Evolutionary conservation across 805 yeast species (phyloP).

Genomic region (Metschnikowia reukaufii): DNA sequence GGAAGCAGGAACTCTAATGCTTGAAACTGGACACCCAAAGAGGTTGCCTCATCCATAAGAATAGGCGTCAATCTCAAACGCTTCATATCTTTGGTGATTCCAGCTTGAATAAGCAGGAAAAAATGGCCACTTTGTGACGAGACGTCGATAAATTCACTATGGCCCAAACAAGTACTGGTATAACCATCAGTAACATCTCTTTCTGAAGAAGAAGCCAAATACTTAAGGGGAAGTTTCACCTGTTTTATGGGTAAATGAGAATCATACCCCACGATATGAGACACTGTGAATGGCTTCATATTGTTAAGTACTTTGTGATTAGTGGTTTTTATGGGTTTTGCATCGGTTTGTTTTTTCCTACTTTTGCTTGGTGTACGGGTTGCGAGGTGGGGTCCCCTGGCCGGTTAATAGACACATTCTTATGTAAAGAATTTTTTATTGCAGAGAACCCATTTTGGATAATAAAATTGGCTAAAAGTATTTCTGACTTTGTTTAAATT

Average conservation of each 20-base stretch:
- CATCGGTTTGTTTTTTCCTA: background rate
- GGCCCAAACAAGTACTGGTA: conserved; percentile 12
- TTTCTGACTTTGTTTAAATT: too few relatives aligned
- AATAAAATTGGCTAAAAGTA: too few relatives aligned
- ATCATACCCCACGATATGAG: conserved; percentile 19
- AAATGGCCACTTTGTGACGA: conserved; percentile 17
- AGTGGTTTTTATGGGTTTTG: background rate
- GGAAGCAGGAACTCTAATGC: conserved; percentile 30
- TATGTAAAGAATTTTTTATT: too few relatives aligned
- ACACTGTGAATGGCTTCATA: conserved; percentile 16
- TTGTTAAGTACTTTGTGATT: background rate
- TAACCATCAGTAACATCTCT: conserved; percentile 13
- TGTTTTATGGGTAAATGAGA: conserved; percentile 18
- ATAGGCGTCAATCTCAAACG: conserved; percentile 43
- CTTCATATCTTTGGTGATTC: conserved; percentile 31
- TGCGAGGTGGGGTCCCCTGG: background rate
- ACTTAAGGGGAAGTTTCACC: conserved; percentile 21
- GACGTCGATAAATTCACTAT: conserved; percentile 18
- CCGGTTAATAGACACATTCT: too few relatives aligned
- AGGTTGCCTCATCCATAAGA: conserved; percentile 28
- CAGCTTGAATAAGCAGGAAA: conserved; percentile 20
- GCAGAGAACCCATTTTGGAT: too few relatives aligned
- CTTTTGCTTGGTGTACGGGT: conserved; percentile 2
- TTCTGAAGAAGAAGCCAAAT: background rate
- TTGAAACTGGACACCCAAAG: conserved; percentile 35